Conservation (phyloP, 495 filamentous ascomycete genomes). For the Penicillium malachiteum region DNA sequence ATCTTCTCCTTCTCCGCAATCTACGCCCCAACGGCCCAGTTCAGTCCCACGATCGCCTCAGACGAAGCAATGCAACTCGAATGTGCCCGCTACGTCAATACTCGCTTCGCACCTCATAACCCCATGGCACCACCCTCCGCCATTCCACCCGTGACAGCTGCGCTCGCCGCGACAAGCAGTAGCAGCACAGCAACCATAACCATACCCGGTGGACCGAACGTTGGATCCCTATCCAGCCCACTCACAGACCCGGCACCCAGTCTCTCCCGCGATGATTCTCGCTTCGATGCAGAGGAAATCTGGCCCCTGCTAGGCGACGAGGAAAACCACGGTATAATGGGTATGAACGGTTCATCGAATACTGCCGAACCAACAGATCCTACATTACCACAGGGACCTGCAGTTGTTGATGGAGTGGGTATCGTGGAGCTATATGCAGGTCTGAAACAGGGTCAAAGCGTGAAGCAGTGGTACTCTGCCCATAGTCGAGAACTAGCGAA, state of each 20-base stretch:
- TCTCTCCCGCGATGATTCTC: constrained; percentile 22
- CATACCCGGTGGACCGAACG: constrained; percentile 1
- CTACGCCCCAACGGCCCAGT: constrained; percentile 78
- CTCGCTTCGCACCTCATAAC: constrained; percentile 38
- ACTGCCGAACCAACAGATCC: neutral
- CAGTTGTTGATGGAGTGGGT: constrained; percentile 38
- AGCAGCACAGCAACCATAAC: constrained; percentile 6
- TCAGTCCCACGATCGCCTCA: constrained; percentile 69
- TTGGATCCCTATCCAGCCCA: constrained; percentile 16
- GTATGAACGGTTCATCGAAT: neutral
- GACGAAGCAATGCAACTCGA: constrained; percentile 74
- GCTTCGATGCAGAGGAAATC: constrained; percentile 41
- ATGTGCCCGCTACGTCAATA: constrained; percentile 77
- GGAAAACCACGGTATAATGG: constrained; percentile 8
- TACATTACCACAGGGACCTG: neutral
- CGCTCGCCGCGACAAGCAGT: neutral
- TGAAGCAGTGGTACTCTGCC: constrained; percentile 77
- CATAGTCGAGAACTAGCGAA: constrained; percentile 64
- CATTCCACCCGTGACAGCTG: constrained; percentile 12
- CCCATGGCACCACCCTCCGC: constrained; percentile 25
- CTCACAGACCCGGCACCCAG: constrained; percentile 21
- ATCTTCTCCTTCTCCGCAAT: constrained; percentile 90
- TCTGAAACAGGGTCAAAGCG: constrained; percentile 71
- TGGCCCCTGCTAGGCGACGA: constrained; percentile 40
- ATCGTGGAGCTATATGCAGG: constrained; percentile 68